These are phyloP conservation scores for Pleurotus cornucopiae DNA, from an alignment of 768 basidiomycete genomes.

Conservation along the genomic window DNA sequence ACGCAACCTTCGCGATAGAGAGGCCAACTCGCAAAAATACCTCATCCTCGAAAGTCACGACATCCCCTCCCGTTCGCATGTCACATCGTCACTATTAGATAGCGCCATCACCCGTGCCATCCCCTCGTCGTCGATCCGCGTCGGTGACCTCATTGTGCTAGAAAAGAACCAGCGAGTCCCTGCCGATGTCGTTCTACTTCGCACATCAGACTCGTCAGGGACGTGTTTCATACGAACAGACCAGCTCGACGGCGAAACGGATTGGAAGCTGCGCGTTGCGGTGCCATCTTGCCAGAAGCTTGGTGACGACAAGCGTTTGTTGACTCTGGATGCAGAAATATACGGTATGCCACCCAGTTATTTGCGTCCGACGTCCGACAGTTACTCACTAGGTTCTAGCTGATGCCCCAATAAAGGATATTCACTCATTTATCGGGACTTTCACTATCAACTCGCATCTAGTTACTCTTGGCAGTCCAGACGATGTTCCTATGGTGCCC, in stretches of 20 bases:
- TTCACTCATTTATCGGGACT: slow-evolving; percentile 92
- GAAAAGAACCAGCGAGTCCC: slow-evolving; percentile 99
- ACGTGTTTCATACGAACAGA: slow-evolving; percentile 98
- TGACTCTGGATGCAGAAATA: slow-evolving; percentile 81
- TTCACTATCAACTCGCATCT: slow-evolving; percentile 61
- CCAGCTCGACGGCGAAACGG: slow-evolving; percentile 97
- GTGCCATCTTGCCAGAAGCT: slow-evolving; percentile 80
- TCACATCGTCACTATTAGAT: slow-evolving; percentile 30
- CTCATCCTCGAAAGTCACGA: slow-evolving; percentile 65
- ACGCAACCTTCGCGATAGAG: slow-evolving; percentile 84
- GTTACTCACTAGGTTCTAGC: slow-evolving; percentile 40
- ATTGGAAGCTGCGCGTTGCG: slow-evolving; percentile 96
- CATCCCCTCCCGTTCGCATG: slow-evolving; percentile 27
- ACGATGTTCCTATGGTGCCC: slow-evolving; percentile 33
- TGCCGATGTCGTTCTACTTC: slow-evolving; percentile 85
- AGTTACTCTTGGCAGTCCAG: slow-evolving; percentile 18
- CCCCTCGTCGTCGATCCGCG: slow-evolving; percentile 82
- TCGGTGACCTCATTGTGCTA: slow-evolving; percentile 86
- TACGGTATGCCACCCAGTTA: slow-evolving; percentile 51
- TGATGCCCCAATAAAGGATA: slow-evolving; percentile 94
- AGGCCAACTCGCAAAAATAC: slow-evolving; percentile 94
- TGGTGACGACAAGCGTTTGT: slow-evolving; percentile 37
- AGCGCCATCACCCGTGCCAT: slow-evolving; percentile 55
- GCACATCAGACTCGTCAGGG: slow-evolving; percentile 84
- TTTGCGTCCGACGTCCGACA: slow-evolving; percentile 15